phyloP scores from a whole-genome alignment of 768 basidiomycete genomes.

The Plicaturopsis crispa region DNA sequence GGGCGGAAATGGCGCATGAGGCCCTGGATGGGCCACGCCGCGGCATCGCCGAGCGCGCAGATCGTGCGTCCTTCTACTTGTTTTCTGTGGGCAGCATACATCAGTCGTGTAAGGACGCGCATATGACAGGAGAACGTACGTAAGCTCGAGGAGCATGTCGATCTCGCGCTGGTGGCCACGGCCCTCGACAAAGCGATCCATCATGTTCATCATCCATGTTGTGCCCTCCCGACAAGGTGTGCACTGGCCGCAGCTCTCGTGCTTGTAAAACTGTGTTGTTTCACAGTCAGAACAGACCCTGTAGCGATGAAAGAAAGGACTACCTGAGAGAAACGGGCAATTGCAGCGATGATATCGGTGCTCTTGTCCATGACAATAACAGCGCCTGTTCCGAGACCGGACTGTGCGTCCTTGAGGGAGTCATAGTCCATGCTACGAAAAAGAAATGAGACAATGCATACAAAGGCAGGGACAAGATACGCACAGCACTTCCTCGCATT shows the following conservation, averaged over 20 bases:
- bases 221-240: conserved; percentile 93
- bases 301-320: conserved; percentile 6
- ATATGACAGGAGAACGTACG: conserved; percentile 38
- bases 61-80: conserved; percentile 97
- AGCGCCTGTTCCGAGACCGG: conserved; percentile 96
- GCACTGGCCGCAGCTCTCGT: conserved; percentile 97
- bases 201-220: conserved; percentile 99
- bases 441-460: neutral
- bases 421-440: conserved; percentile 88
- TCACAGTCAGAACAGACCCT: neutral
- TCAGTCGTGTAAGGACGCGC: neutral
- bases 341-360: conserved; percentile 90
- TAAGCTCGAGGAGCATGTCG: conserved; percentile 95
- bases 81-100: conserved; percentile 46
- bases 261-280: conserved; percentile 79
- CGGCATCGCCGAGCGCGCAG: conserved; percentile 94
- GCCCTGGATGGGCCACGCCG: conserved; percentile 98
- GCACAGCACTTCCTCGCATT: conserved; percentile 83
- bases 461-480: conserved; percentile 22
- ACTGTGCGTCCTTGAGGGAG: conserved; percentile 91
- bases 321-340: conserved; percentile 85
- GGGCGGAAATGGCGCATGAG: conserved; percentile 98
- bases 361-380: conserved; percentile 99
- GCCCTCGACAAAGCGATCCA: conserved; percentile 93
- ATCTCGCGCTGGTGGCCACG: conserved; percentile 90